Conservation (phyloP, 768 basidiomycete species). For the Guyanaporus albipodus region DNA sequence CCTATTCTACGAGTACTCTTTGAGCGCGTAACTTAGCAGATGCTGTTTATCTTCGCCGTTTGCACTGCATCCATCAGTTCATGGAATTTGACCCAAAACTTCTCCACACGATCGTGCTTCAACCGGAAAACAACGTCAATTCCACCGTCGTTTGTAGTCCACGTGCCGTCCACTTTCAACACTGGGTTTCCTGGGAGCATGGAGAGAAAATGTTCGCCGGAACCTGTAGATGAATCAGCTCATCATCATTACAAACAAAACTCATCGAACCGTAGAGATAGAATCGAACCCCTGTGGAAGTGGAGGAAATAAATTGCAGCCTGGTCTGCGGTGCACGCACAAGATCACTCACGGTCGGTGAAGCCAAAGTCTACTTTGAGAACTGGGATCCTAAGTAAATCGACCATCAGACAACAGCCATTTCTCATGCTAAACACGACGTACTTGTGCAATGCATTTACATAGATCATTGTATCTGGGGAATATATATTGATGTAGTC, state of each 20-base stretch:
- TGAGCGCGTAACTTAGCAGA: no score
- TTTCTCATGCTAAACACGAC: not conserved
- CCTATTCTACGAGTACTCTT: no score
- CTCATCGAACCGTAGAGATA: slow-evolving; percentile 1
- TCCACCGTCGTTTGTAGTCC: not conserved
- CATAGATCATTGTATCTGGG: slow-evolving; percentile 3
- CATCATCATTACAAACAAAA: not conserved
- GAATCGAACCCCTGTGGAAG: not conserved
- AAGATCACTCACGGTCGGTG: not conserved
- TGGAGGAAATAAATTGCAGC: not conserved
- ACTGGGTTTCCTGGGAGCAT: slow-evolving; percentile 1
- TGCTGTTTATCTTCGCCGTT: not conserved
- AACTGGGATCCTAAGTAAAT: not conserved
- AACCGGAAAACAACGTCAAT: slow-evolving; percentile 3
- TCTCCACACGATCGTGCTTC: not conserved
- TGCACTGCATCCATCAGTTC: not conserved
- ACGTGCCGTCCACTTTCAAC: not conserved
- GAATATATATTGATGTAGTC: slow-evolving; percentile 1
- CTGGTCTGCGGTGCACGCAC: no score
- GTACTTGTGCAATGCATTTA: slow-evolving; percentile 2
- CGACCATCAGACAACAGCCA: not conserved
- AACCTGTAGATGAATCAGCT: not conserved
- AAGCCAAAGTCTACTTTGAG: slow-evolving; percentile 1
- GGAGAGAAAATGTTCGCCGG: slow-evolving; percentile 2
- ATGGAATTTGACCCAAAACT: not conserved